A percentile compares a stretch with the other conserved stretches of the same genome.
These are phyloP conservation scores for Adansonia gregorii DNA, from an alignment of 441 rosid genomes.

Conservation along the genomic window DNA sequence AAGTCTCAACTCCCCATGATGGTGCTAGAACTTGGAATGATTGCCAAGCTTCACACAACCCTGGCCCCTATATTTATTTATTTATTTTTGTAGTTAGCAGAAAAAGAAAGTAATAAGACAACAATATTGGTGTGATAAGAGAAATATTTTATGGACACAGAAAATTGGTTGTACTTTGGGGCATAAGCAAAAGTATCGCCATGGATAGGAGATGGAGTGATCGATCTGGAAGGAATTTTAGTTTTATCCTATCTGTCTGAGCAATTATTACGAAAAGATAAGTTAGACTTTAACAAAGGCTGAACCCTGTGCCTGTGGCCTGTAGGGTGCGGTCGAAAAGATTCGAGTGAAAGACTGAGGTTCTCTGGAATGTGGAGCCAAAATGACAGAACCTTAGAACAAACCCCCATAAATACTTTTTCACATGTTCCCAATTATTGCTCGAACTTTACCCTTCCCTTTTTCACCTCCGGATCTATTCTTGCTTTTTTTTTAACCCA, in stretches of 20 bases:
- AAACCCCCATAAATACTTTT: slow-evolving; percentile 29
- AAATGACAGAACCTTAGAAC: slow-evolving; percentile 22
- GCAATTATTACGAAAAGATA: slow-evolving; percentile 20
- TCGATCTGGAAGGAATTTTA: slow-evolving; percentile 35
- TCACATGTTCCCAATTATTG: slow-evolving; percentile 42
- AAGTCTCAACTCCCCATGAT: neutral
- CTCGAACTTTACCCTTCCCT: slow-evolving; percentile 4
- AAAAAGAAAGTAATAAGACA: neutral
- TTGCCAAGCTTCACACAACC: neutral
- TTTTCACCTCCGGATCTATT: slow-evolving; percentile 18
- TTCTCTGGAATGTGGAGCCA: slow-evolving; percentile 14
- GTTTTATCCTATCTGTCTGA: slow-evolving; percentile 20
- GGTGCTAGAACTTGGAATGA: neutral
- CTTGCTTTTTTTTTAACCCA: slow-evolving; percentile 6
- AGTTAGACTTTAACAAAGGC: slow-evolving; percentile 35
- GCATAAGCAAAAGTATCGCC: slow-evolving; percentile 15
- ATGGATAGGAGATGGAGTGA: slow-evolving; percentile 31
- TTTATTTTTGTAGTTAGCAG: no score
- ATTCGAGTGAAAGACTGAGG: slow-evolving; percentile 14
- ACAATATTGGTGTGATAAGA: neutral
- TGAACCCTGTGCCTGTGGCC: slow-evolving; percentile 22
- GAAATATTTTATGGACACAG: neutral
- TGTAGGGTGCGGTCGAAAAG: slow-evolving; percentile 39
- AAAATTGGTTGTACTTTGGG: neutral
- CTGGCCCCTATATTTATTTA: neutral